Evolutionary conservation across 805 yeast species (phyloP).

Genomic region (Kodamaea kaohsiungensis): DNA sequence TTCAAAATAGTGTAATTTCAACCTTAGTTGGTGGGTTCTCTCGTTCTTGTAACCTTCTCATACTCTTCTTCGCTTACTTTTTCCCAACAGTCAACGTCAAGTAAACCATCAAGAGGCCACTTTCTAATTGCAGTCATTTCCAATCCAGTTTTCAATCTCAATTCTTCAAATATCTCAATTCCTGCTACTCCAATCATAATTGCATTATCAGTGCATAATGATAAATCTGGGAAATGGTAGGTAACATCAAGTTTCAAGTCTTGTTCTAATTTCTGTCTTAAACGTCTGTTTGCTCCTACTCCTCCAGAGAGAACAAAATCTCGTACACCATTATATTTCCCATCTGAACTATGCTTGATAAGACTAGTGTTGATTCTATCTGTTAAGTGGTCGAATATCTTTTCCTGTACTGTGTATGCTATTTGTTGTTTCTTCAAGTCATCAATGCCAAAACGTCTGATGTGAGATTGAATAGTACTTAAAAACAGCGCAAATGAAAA

Average conservation of each 20-base stretch:
- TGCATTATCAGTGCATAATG: conserved; percentile 90
- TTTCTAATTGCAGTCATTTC: conserved; percentile 66
- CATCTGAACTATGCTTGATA: conserved; percentile 36
- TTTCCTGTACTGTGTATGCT: conserved; percentile 61
- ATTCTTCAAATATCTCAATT: conserved; percentile 72
- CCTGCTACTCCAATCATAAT: conserved; percentile 99
- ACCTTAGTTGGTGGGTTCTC: no score
- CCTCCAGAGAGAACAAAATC: conserved; percentile 90
- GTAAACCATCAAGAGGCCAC: conserved; percentile 73
- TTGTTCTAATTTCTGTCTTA: conserved; percentile 50
- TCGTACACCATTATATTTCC: conserved; percentile 43
- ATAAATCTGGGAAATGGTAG: conserved; percentile 67
- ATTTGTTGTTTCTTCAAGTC: conserved; percentile 49
- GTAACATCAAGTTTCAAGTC: conserved; percentile 28
- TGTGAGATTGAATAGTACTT: conserved; percentile 47
- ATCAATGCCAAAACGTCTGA: conserved; percentile 26
- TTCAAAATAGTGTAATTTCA: background rate
- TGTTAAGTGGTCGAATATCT: conserved; percentile 71
- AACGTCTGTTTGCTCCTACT: conserved; percentile 72
- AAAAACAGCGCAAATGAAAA: conserved; percentile 83
- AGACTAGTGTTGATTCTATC: conserved; percentile 60
- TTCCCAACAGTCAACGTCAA: conserved; percentile 54
- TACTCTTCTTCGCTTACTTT: conserved; percentile 21
- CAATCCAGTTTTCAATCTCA: conserved; percentile 48
- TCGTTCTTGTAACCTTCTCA: conserved; percentile 9